phyloP scores from a whole-genome alignment of 2,329 filamentous ascomycete species.

The Colletotrichum sp. region DNA sequence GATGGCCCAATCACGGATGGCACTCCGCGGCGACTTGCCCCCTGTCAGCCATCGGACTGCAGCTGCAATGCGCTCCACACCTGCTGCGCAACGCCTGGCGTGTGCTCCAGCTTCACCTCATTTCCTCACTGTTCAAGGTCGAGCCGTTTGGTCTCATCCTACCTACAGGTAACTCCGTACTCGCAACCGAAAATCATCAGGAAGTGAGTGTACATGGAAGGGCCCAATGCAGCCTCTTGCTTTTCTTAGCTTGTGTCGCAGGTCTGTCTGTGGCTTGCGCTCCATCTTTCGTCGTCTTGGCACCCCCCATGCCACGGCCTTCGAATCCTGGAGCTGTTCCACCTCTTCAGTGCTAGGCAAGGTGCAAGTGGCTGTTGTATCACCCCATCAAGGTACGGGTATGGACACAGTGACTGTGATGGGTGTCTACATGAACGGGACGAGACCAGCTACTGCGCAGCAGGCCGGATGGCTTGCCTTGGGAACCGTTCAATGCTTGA shows the following conservation, averaged over 20 bases:
- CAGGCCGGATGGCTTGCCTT: not conserved
- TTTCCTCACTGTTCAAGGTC: not conserved
- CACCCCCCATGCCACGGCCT: not conserved
- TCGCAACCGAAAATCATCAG: not conserved
- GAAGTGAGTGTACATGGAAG: not conserved
- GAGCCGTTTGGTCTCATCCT: not conserved
- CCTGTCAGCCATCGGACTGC: conserved; percentile 17
- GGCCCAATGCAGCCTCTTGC: not conserved
- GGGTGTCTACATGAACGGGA: not conserved
- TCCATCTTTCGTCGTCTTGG: not conserved
- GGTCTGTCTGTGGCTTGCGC: not conserved
- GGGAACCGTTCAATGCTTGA: not conserved
- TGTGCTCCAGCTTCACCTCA: conserved; percentile 7
- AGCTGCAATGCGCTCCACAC: conserved; percentile 6
- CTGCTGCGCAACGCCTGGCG: conserved; percentile 9
- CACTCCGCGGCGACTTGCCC: not conserved
- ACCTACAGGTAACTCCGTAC: too few relatives aligned
- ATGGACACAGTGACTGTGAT: not conserved
- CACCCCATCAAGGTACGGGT: conserved; percentile 5
- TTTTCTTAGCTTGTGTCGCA: not conserved
- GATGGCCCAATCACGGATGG: conserved; percentile 18
- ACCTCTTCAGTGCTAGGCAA: not conserved
- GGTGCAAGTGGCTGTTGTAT: not conserved
- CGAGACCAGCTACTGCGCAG: not conserved
- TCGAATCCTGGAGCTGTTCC: not conserved